Evolutionary conservation across 148 eudicot genomes (phyloP).

Genomic region (Dianthus caryophyllus): DNA sequence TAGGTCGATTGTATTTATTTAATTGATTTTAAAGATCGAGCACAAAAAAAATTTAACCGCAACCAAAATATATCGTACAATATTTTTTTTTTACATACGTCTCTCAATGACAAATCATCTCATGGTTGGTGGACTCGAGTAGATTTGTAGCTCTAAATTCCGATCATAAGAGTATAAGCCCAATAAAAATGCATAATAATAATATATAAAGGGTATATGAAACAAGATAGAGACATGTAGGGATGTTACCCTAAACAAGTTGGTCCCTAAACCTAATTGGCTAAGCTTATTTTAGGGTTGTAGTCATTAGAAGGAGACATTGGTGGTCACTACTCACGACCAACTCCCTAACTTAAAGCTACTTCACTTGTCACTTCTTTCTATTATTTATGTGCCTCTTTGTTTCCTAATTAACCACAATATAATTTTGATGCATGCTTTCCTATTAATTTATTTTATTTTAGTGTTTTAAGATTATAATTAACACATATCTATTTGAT

Average conservation of each 20-base stretch:
- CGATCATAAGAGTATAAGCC: background rate
- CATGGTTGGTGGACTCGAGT: no score
- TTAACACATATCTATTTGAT: no score
- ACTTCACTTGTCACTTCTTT: background rate
- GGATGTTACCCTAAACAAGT: slow-evolving; percentile 2
- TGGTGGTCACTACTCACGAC: slow-evolving; percentile 15
- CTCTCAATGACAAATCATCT: no score
- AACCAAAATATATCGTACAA: no score
- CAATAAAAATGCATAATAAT: background rate
- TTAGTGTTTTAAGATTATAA: no score
- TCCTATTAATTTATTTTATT: background rate
- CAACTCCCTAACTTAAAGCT: slow-evolving; percentile 13
- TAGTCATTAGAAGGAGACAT: slow-evolving; percentile 4
- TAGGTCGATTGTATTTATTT: no score
- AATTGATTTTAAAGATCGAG: no score
- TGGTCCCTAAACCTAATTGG: slow-evolving; percentile 13
- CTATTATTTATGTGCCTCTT: background rate
- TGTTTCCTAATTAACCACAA: background rate
- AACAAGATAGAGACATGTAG: slow-evolving; percentile 8
- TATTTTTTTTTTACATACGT: no score
- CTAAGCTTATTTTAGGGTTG: slow-evolving; percentile 6
- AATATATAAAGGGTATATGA: background rate
- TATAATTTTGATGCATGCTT: background rate
- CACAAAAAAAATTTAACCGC: no score
- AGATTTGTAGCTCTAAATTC: no score